Conservation (phyloP, 169 alveolate species). For the Plasmodium blacklocki region DNA sequence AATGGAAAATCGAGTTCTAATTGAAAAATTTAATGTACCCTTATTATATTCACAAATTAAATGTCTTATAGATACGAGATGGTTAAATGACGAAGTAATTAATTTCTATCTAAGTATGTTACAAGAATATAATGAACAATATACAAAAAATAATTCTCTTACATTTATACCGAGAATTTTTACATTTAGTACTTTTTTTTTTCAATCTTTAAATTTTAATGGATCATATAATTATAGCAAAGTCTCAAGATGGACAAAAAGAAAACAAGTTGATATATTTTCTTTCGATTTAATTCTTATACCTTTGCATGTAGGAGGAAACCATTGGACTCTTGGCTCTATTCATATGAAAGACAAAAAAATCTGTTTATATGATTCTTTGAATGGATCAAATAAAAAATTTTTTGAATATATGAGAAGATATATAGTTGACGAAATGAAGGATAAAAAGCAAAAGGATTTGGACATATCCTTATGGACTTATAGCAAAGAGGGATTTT, state of each 20-base stretch:
- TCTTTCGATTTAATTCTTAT: constrained; percentile 85
- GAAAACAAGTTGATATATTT: constrained; percentile 88
- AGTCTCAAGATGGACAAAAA: constrained; percentile 89
- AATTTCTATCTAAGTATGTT: constrained; percentile 89
- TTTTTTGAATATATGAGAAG: constrained; percentile 77
- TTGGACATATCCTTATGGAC: constrained; percentile 46
- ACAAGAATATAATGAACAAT: constrained; percentile 85
- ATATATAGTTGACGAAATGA: constrained; percentile 86
- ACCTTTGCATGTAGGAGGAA: constrained; percentile 87
- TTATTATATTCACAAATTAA: constrained; percentile 69
- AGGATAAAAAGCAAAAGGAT: constrained; percentile 78
- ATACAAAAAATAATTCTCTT: constrained; percentile 22
- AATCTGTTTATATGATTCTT: constrained; percentile 85
- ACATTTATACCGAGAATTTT: constrained; percentile 78
- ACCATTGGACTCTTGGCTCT: constrained; percentile 92
- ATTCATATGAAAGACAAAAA: constrained; percentile 86
- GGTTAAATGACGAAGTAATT: constrained; percentile 93
- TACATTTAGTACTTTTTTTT: constrained; percentile 90
- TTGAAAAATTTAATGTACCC: constrained; percentile 29
- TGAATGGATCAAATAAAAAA: constrained; percentile 80
- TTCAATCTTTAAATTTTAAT: constrained; percentile 80
- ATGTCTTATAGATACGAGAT: constrained; percentile 85
- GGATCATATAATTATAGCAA: constrained; percentile 86
- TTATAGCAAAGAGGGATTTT: constrained; percentile 18
- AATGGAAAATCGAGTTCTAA: constrained; percentile 37